A percentile compares a stretch with the other conserved stretches of the same genome.
These are phyloP conservation scores for Aspergillus unguis DNA, from an alignment of 2,329 filamentous ascomycete species.

Conservation along the genomic window DNA sequence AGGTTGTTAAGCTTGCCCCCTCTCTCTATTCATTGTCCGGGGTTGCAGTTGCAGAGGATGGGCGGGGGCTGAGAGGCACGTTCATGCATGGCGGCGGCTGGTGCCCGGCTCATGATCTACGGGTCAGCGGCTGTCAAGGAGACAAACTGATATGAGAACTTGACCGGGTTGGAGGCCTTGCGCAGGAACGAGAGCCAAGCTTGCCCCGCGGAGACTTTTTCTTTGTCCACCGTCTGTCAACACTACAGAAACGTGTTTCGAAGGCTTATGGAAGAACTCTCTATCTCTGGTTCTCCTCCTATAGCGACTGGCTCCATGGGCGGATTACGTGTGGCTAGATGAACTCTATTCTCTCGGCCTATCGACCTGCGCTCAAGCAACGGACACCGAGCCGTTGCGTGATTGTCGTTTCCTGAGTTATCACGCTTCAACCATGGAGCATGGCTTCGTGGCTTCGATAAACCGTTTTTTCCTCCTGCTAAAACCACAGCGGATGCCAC, in stretches of 20 bases:
- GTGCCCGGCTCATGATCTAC: conserved; percentile 16
- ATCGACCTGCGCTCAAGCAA: background rate
- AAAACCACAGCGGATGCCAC: too few relatives aligned
- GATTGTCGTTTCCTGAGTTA: background rate
- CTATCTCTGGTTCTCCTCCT: background rate
- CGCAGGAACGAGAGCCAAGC: conserved; percentile 22
- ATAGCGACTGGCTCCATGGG: background rate
- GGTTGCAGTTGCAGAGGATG: background rate
- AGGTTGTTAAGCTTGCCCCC: background rate
- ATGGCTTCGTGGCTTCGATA: too few relatives aligned
- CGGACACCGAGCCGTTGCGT: background rate
- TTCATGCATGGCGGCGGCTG: conserved; percentile 2
- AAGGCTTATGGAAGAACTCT: conserved; percentile 8
- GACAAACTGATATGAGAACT: conserved; percentile 10
- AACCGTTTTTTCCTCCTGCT: too few relatives aligned
- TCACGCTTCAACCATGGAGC: background rate
- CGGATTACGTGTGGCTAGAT: background rate
- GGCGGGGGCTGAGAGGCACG: background rate
- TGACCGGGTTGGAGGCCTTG: conserved; percentile 15
- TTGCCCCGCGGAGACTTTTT: conserved; percentile 1
- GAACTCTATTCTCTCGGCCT: background rate
- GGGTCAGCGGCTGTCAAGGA: conserved; percentile 6
- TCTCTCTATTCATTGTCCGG: background rate
- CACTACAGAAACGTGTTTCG: conserved; percentile 6
- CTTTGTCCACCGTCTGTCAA: conserved; percentile 10